Conservation (phyloP, 1,284 basidiomycete genomes). For the Takashimella tepidaria region DNA sequence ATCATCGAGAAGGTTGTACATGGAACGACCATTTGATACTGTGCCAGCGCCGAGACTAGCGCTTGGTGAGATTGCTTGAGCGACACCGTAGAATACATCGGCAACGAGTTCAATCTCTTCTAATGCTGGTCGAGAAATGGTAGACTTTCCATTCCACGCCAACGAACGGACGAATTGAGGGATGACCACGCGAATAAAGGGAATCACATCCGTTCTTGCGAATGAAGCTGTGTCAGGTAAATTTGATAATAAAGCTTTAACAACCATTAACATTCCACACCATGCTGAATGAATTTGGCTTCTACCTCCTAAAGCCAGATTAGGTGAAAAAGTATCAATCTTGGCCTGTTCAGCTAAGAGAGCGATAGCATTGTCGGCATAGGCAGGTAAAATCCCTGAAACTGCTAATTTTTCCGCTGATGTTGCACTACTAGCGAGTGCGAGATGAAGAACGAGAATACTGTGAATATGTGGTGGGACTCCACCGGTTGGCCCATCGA, state of each 20-base stretch:
- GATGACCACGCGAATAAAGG: conserved; percentile 77
- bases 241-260: conserved; percentile 63
- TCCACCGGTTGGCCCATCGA: conserved; percentile 23
- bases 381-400: conserved; percentile 73
- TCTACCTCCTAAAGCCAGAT: conserved; percentile 68
- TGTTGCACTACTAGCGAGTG: conserved; percentile 67
- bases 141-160: conserved; percentile 70
- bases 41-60: conserved; percentile 49
- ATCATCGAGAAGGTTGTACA: conserved; percentile 53
- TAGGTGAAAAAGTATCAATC: conserved; percentile 65
- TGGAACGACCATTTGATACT: conserved; percentile 45
- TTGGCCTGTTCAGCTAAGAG: conserved; percentile 65
- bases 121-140: conserved; percentile 64
- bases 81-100: conserved; percentile 65
- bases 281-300: conserved; percentile 60
- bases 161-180: conserved; percentile 71
- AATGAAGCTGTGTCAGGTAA: conserved; percentile 52
- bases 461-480: conserved; percentile 58
- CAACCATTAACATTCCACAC: conserved; percentile 75
- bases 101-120: conserved; percentile 76
- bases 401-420: conserved; percentile 80
- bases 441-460: conserved; percentile 82
- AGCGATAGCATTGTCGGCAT: conserved; percentile 76
- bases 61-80: too few species aligned
- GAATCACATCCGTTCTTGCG: conserved; percentile 77